Conservation (phyloP, 371 early-diverging fungal species). For the Zychaea mexicana region DNA sequence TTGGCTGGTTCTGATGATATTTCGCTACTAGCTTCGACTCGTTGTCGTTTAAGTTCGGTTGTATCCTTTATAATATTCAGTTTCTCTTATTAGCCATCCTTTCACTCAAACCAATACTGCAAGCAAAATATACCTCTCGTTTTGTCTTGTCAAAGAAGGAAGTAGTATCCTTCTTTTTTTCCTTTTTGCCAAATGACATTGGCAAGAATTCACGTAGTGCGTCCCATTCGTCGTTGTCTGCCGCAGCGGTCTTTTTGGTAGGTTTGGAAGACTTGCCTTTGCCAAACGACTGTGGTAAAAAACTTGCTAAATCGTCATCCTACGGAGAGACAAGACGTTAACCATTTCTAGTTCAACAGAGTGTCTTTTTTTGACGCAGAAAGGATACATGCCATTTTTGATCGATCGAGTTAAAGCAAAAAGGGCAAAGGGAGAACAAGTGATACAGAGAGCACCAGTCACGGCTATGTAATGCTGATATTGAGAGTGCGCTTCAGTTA, state of each 20-base stretch:
- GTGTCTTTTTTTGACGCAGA: too few species aligned
- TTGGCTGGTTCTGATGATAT: background rate
- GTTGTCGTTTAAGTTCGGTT: slow-evolving; percentile 7
- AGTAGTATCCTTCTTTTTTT: slow-evolving; percentile 28
- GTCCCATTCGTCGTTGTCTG: slow-evolving; percentile 41
- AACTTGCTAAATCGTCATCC: slow-evolving; percentile 57
- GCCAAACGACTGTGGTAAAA: slow-evolving; percentile 56
- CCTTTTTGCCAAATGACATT: slow-evolving; percentile 63
- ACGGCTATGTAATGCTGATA: too few species aligned
- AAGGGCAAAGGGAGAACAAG: background rate
- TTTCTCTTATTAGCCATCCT: background rate
- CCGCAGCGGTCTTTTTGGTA: slow-evolving; percentile 10
- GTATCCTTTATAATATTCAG: slow-evolving; percentile 1
- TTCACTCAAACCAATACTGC: too few species aligned
- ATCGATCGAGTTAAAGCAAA: background rate
- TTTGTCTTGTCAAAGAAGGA: slow-evolving; percentile 50
- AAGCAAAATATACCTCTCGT: slow-evolving; percentile 43
- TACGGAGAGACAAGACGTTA: slow-evolving; percentile 13
- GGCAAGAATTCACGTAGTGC: slow-evolving; percentile 56
- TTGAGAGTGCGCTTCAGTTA: too few species aligned
- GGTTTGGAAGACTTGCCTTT: slow-evolving; percentile 23
- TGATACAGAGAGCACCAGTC: too few species aligned
- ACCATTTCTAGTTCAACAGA: background rate
- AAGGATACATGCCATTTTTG: too few species aligned
- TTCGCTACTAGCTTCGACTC: background rate